Base-by-base conservation (phyloP, 2,329 filamentous ascomycete species). In the Sporothrix curviconia region DNA sequence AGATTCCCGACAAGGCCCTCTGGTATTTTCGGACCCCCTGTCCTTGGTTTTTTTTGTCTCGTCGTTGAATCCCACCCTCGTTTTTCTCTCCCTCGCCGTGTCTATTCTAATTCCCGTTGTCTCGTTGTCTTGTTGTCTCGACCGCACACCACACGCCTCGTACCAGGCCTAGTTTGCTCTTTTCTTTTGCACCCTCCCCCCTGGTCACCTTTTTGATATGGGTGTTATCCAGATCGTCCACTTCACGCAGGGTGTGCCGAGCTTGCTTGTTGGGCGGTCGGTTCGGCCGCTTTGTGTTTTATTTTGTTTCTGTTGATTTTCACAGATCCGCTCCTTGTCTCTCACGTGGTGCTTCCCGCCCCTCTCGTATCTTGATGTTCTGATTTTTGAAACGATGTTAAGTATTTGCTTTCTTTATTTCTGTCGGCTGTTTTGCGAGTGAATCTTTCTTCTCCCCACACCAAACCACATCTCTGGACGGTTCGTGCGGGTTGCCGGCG, bases 401-500 rank as follows among this genome's bases (percentile, higher is more conserved):
- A n/a, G n/a, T 46, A 44, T 37, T 36, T 22, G 8, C 32, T n/a
- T 37, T 36, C 42, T 15, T 50, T 19, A 30, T 52, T 24, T 28
- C 49, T n/a, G n/a, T n/a, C n/a, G n/a, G n/a, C n/a, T n/a, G n/a
- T n/a, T n/a, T n/a, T n/a, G n/a, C n/a, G n/a, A n/a, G n/a, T n/a
- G n/a, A n/a, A n/a, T 30, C 15, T 36, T 7, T 30, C 37, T 28
- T 52, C 46, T 56, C 52, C 55, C 57, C 44, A 56, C 30, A 39
- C 60, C 57, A 59, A 32, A 59, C n/a, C n/a, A n/a, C n/a, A n/a
- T n/a, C n/a, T n/a, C n/a, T n/a, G n/a, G n/a, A n/a, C n/a, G n/a
- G n/a, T n/a, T n/a, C n/a, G n/a, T n/a, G n/a, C n/a, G n/a, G n/a
- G n/a, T n/a, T n/a, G n/a, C 25, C 37, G 19, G 37, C 47, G 55